Evolutionary conservation across 2,329 filamentous ascomycete species (phyloP), one percentile per base, ranked within the genome.

Genomic region (Zymoseptoria brevis): DNA sequence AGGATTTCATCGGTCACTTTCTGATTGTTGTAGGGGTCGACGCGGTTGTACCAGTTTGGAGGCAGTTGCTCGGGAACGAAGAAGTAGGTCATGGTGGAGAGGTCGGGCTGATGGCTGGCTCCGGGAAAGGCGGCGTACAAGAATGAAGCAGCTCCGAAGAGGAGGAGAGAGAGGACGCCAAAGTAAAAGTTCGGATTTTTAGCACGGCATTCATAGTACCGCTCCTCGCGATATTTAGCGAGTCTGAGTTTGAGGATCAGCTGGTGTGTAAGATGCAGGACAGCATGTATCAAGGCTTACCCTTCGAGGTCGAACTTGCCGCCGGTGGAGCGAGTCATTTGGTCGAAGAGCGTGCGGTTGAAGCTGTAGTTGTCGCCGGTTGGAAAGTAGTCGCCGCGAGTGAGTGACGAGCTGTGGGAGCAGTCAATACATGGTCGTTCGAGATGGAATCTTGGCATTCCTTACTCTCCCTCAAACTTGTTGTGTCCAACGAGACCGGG

Each of bases 31-130:
- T 76, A 77, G 1, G 72, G 71, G 4, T 62, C 59, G 3, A 67
- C 62, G 24, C 72, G 72, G 60, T 71, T 64, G 50, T 54, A 60
- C 75, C 75, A 78, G 60, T 77, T 75, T 24, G 69, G 69, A 1
- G 76, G 76, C 21, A 78, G 75, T n/a, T 65, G 66, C 64, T 78
- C 76, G 7, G 66, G 73, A n/a, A 75, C 74, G 66, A 77, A 79
- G 72, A 74, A 73, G 19, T 58, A 71, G 55, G 68, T 68, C 50
- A 72, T 76, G 56, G 71, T 75, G 49, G 57, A 69, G 55, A 71
- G 65, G 56, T 74, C 71, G 13, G 72, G 73, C 1, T 57, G 3
- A 6, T 24, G 22, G 22, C 22, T 24, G 22, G 22, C 5, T 13
- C 16, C 16, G 11, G 76, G 75, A 57, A 69, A 75, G 11, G 77